Conservation (phyloP, 2,329 filamentous ascomycete genomes). For the Macroventuria anomochaeta region DNA sequence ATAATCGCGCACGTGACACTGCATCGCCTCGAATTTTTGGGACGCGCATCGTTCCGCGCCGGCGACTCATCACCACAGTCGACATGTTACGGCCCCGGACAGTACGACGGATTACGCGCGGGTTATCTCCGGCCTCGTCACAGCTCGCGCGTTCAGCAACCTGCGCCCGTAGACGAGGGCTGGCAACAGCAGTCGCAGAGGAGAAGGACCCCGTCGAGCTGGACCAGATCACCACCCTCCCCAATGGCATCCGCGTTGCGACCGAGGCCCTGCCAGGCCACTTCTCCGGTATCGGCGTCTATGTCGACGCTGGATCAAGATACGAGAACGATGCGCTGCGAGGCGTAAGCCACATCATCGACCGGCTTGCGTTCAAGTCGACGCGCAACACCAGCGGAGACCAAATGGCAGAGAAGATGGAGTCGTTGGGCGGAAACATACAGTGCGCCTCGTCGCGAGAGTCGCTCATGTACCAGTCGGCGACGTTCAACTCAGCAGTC, state of each 20-base stretch:
- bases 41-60: slow-evolving; percentile 8
- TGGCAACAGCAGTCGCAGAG: slow-evolving; percentile 9
- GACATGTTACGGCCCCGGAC: slow-evolving; percentile 43
- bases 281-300: slow-evolving; percentile 94
- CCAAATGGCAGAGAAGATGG: slow-evolving; percentile 85
- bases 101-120: slow-evolving; percentile 38
- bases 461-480: slow-evolving; percentile 98
- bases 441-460: slow-evolving; percentile 96
- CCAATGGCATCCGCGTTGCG: slow-evolving; percentile 92
- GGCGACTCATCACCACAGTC: slow-evolving; percentile 1
- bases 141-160: slow-evolving; percentile 11
- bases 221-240: slow-evolving; percentile 83
- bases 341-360: slow-evolving; percentile 95
- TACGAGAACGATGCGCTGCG: slow-evolving; percentile 87
- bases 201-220: slow-evolving; percentile 80
- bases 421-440: slow-evolving; percentile 91
- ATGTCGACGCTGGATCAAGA: slow-evolving; percentile 91
- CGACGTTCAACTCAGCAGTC: slow-evolving; percentile 94
- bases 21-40: slow-evolving; percentile 22
- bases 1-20: slow-evolving; percentile 15
- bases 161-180: slow-evolving; percentile 8
- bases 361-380: slow-evolving; percentile 91
- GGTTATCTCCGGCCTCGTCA: slow-evolving; percentile 29
- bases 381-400: slow-evolving; percentile 76
- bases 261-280: slow-evolving; percentile 93